phyloP scores from a whole-genome alignment of 176 grass and related monocot genomes.

The Oryza meyeriana region DNA sequence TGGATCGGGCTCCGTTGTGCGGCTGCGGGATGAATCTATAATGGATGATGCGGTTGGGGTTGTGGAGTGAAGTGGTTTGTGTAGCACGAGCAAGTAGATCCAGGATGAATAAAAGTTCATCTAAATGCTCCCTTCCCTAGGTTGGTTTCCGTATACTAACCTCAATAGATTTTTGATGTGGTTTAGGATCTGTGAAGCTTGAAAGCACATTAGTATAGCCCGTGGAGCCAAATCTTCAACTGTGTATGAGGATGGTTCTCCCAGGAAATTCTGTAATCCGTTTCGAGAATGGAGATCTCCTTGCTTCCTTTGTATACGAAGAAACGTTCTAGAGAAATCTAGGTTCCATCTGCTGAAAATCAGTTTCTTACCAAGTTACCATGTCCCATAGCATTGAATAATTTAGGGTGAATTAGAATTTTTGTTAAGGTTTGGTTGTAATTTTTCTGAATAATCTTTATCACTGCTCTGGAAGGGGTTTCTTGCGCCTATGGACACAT shows the following conservation, averaged over 20 bases:
- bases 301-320: background rate
- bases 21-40: background rate
- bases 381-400: background rate
- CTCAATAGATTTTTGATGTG: background rate
- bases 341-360: background rate
- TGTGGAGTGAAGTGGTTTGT: background rate
- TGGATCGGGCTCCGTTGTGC: background rate
- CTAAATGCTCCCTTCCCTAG: background rate
- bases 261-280: background rate
- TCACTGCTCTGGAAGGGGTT: background rate
- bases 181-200: background rate
- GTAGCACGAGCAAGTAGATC: conserved; percentile 29
- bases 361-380: no score
- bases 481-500: no score
- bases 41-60: background rate
- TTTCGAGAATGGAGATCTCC: no score
- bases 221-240: background rate
- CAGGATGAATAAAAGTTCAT: background rate
- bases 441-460: background rate
- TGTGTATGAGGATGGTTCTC: background rate
- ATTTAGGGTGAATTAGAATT: background rate
- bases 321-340: background rate
- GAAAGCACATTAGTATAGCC: background rate
- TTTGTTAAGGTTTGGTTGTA: background rate
- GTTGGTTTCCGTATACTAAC: background rate